Evolutionary conservation across 768 basidiomycete species (phyloP).

Genomic region (Suillus variegatus): DNA sequence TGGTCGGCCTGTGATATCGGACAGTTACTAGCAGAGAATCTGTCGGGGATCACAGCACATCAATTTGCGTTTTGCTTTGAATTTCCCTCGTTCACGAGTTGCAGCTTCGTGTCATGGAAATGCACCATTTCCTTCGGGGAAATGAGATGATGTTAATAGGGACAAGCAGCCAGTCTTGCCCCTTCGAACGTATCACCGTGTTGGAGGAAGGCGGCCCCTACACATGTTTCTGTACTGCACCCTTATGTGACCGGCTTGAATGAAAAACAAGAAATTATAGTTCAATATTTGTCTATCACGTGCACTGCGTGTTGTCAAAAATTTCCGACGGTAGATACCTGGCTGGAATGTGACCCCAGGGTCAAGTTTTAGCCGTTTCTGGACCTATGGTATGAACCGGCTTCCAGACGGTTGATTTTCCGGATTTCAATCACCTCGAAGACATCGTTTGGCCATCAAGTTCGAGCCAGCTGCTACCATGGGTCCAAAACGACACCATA

Average conservation of each 20-base stretch:
- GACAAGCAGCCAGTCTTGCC: neutral
- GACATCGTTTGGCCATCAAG: no score
- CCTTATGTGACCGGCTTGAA: neutral
- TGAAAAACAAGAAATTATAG: no score
- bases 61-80: neutral
- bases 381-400: no score
- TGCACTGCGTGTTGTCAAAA: no score
- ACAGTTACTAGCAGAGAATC: neutral
- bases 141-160: conserved; percentile 1
- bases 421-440: no score
- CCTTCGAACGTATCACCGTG: conserved; percentile 1
- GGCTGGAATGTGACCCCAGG: no score
- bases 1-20: neutral
- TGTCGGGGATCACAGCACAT: conserved; percentile 9
- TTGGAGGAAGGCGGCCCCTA: neutral
- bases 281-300: neutral
- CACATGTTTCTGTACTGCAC: conserved; percentile 1
- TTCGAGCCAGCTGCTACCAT: no score
- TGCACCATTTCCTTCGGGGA: conserved; percentile 4
- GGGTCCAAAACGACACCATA: no score
- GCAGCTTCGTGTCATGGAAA: conserved; percentile 24
- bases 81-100: conserved; percentile 11
- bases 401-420: no score
- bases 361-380: no score
- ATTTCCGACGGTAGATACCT: no score